Evolutionary conservation across 768 basidiomycete genomes (phyloP).

Genomic region (Boletus rufocinnamomeus): DNA sequence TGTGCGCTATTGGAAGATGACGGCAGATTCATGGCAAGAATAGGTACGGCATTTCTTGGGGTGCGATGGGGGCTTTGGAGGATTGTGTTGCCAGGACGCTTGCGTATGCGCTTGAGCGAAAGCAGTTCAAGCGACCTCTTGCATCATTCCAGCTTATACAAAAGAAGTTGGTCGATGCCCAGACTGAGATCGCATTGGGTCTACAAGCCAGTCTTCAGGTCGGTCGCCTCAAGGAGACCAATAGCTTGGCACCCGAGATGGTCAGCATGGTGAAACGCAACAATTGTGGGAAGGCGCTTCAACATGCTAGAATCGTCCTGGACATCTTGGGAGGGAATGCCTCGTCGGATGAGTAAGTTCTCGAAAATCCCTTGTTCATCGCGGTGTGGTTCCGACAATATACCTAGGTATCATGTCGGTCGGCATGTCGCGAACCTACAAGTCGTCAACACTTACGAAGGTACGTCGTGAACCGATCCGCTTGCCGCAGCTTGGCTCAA

Average conservation of each 20-base stretch:
- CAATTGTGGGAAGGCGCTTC: slow-evolving; percentile 91
- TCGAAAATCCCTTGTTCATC: not conserved
- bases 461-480: slow-evolving; percentile 37
- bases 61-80: slow-evolving; percentile 93
- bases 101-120: slow-evolving; percentile 83
- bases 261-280: slow-evolving; percentile 93
- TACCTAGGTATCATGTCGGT: slow-evolving; percentile 85
- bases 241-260: slow-evolving; percentile 83
- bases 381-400: not conserved
- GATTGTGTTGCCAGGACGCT: slow-evolving; percentile 81
- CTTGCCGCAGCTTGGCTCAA: slow-evolving; percentile 2
- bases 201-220: slow-evolving; percentile 75
- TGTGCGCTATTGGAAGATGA: not conserved
- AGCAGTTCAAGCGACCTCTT: slow-evolving; percentile 87
- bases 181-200: slow-evolving; percentile 81
- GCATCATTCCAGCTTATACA: slow-evolving; percentile 97
- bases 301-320: slow-evolving; percentile 76
- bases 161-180: slow-evolving; percentile 95
- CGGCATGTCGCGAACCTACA: slow-evolving; percentile 93
- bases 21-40: not conserved
- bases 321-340: slow-evolving; percentile 97
- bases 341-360: slow-evolving; percentile 80
- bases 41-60: slow-evolving; percentile 90
- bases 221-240: slow-evolving; percentile 83
- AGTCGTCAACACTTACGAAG: slow-evolving; percentile 96